Base-by-base conservation (phyloP, 306 rosid species). In the Abrus pulchellus region DNA sequence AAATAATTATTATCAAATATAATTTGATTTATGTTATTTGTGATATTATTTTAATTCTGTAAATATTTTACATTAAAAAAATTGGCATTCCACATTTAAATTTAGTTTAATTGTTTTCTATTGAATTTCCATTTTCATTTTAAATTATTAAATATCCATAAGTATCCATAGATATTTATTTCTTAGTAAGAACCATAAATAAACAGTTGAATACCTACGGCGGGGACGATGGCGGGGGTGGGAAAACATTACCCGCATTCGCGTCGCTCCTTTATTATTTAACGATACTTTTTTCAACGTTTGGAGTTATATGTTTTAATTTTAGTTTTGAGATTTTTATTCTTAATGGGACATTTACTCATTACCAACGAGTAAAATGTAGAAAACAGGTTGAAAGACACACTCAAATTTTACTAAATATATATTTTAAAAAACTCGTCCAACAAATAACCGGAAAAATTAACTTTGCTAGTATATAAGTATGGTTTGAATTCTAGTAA, bases 381-480 rank as follows among this genome's bases (percentile, higher is more conserved):
- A 10, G 54, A 49, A 49, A 5, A 53, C 20, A 13, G 29, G 1
- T 53, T 53, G 7, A 5, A 13, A 20, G 13, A 67, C 12, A 36
- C 0, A 43, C 97, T 20, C 20, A 20, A 20, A 20, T 20, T 20
- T 20, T 20, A 20, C 20, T 20, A 20, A 20, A 20, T 20, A 20
- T 20, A 20, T 20, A 20, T 20, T 20, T 20, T 20, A 20, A 20
- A 20, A 20, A 20, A 20, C 20, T 20, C 20, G 20, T 20, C 20
- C 20, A 20, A 20, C 20, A 20, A 20, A 20, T 20, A 20, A 20
- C 20, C 0, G 20, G 20, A 20, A 20, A 20, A 20, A 20, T 0
- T 20, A 20, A 20, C 20, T 20, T 20, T 20, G 20, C 20, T 20
- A 20, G 20, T 20, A 20, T 20, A 20, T 20, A 20, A 20, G 20